Evolutionary conservation across 768 basidiomycete species (phyloP), one percentile per base, ranked within the genome.

Genomic region (Agaricus blazei): DNA sequence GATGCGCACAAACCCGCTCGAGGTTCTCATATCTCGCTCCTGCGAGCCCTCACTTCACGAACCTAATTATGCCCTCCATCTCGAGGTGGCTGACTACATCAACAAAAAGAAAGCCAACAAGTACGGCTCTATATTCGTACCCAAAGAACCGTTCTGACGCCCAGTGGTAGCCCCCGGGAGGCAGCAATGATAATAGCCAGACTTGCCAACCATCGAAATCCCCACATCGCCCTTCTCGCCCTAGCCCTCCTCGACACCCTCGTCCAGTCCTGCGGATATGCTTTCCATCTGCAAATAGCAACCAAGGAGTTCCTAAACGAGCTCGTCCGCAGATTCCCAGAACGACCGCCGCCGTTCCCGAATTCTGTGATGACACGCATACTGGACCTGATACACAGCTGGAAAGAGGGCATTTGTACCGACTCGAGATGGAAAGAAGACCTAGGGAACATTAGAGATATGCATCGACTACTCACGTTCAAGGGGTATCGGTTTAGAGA

Each of bases 301-400:
- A 98, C 96, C 41, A 98, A 99, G 66, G 97, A 98, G 65, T 99
- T 98, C 67, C 78, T 98, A 15, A 99, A 99, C 71, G 97, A 98
- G 67, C 87, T 99, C 67, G 97, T 99, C 26, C 86, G 96, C 48
- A 84, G 95, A 62, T 98, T 99, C 68, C 97, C 97, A 5, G 97
- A 99, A 72, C 84, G 96, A 44, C 97, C 97, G 2, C 96, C 97
- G 0, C 90, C 93, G 1, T 93, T 95, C 67, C 92, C 93, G 0
- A 90, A 92, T 2, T 88, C 93, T 23, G 91, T 97, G 62, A 99
- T 98, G 96, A 83, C 86, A 1, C 83, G 90, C 58, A 95, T 97
- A 60, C 75, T 99, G 38, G 95, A 97, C 62, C 77, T 96, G 58
- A 94, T 99, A 41, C 83, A 96, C 60, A 75, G 79, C 48, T 99